Conservation (phyloP, 169 alveolate species). For the Plasmodium billcollinsi region DNA sequence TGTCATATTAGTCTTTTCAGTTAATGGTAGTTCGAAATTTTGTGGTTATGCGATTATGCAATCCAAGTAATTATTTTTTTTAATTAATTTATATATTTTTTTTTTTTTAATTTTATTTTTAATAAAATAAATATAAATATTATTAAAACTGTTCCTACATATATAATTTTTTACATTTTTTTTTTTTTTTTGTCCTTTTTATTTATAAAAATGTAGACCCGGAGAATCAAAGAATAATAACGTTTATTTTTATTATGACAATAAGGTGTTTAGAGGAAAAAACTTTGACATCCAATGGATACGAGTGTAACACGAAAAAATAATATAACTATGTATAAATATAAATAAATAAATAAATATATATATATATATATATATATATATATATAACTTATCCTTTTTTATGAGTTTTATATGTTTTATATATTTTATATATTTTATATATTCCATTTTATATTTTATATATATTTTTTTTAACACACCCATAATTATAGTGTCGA, state of each 20-base stretch:
- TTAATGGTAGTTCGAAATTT: slow-evolving; percentile 81
- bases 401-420: neutral
- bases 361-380: neutral
- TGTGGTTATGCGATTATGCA: slow-evolving; percentile 86
- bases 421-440: neutral
- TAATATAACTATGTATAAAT: neutral
- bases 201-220: slow-evolving; percentile 75
- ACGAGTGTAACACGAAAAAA: slow-evolving; percentile 39
- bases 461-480: neutral
- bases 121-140: neutral
- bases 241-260: slow-evolving; percentile 78
- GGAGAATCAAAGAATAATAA: slow-evolving; percentile 77
- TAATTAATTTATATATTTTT: neutral
- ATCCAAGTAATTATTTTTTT: slow-evolving; percentile 40
- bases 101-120: neutral
- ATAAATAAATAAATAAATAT: neutral
- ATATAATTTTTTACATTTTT: neutral
- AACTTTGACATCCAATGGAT: slow-evolving; percentile 84
- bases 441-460: neutral
- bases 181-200: neutral
- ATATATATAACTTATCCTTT: no score
- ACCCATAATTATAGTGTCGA: slow-evolving; percentile 62
- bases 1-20: slow-evolving; percentile 81
- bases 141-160: neutral
- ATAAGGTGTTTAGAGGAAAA: slow-evolving; percentile 79